Evolutionary conservation across 768 basidiomycete species (phyloP).

Genomic region (Termitomyces sp.): DNA sequence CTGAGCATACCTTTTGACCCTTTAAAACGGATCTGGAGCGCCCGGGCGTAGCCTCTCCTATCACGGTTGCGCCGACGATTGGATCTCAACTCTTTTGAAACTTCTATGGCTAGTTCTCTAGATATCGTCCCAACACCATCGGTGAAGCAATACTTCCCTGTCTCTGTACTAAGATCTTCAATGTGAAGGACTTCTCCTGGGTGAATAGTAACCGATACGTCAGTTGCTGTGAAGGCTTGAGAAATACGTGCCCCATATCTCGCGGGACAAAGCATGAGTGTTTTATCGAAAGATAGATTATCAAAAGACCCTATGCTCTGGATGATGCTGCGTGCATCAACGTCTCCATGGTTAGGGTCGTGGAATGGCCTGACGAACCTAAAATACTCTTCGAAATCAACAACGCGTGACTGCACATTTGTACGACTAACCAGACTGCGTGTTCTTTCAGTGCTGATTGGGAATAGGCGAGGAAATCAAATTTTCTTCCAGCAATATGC

Average conservation of each 20-base stretch:
- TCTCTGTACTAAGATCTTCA: conserved; percentile 27
- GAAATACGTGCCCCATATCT: conserved; percentile 69
- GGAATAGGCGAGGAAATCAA: conserved; percentile 66
- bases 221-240: conserved; percentile 72
- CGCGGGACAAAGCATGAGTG: conserved; percentile 55
- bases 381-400: not conserved
- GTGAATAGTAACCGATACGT: conserved; percentile 42
- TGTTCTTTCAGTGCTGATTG: conserved; percentile 70
- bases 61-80: conserved; percentile 28
- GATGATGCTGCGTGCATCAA: conserved; percentile 48
- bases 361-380: conserved; percentile 63
- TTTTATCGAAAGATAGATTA: conserved; percentile 35
- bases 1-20: conserved; percentile 64
- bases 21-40: conserved; percentile 55
- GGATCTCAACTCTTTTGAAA: conserved; percentile 35
- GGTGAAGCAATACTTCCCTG: conserved; percentile 46
- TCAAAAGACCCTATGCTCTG: conserved; percentile 48
- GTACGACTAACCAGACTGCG: conserved; percentile 39
- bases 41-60: conserved; percentile 33
- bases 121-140: conserved; percentile 71
- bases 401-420: not conserved
- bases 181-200: conserved; percentile 42
- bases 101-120: conserved; percentile 41
- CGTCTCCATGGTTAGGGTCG: conserved; percentile 20
- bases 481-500: conserved; percentile 46